Evolutionary conservation across 495 filamentous ascomycete genomes (phyloP).

Genomic region (Aspergillus indologenus): DNA sequence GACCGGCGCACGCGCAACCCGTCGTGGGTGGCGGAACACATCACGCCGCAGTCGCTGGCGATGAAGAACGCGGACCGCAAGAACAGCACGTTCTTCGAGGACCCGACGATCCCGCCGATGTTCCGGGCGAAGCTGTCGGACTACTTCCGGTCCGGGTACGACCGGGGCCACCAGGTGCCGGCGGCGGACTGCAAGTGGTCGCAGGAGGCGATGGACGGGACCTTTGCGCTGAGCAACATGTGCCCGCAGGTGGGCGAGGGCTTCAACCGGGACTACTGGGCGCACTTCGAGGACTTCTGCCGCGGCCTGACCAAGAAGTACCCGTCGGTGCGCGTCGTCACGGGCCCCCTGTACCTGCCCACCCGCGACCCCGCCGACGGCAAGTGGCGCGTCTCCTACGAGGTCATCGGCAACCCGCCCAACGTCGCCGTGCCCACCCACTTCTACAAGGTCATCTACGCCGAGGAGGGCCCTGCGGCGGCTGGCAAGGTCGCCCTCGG

Average conservation of each 20-base stretch:
- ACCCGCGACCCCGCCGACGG: constrained; percentile 76
- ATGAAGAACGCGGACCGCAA: constrained; percentile 75
- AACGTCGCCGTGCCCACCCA: constrained; percentile 96
- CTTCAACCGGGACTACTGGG: constrained; percentile 98
- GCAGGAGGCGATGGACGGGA: constrained; percentile 89
- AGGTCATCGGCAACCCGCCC: constrained; percentile 93
- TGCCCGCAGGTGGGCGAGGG: constrained; percentile 96
- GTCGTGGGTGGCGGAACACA: constrained; percentile 94
- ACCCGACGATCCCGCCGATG: constrained; percentile 69
- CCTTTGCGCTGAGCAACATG: constrained; percentile 92
- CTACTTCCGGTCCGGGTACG: constrained; percentile 85
- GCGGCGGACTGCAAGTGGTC: constrained; percentile 96
- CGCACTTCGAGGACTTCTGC: constrained; percentile 97
- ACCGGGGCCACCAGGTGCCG: constrained; percentile 78
- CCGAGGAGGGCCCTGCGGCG: constrained; percentile 69
- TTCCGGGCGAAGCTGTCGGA: constrained; percentile 90
- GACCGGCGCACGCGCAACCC: constrained; percentile 92
- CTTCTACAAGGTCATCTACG: constrained; percentile 98
- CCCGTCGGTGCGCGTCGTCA: constrained; percentile 85
- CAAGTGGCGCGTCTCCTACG: constrained; percentile 93
- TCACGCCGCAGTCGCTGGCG: constrained; percentile 82
- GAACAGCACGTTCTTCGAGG: constrained; percentile 79
- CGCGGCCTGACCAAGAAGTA: constrained; percentile 76
- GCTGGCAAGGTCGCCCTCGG: constrained; percentile 78
- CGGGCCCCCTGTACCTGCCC: constrained; percentile 90